Percentiles rank a stretch among this genome's conserved stretches.
These are phyloP conservation scores for Caloboletus inedulis DNA, from an alignment of 1,284 basidiomycete genomes.

Conservation along the genomic window DNA sequence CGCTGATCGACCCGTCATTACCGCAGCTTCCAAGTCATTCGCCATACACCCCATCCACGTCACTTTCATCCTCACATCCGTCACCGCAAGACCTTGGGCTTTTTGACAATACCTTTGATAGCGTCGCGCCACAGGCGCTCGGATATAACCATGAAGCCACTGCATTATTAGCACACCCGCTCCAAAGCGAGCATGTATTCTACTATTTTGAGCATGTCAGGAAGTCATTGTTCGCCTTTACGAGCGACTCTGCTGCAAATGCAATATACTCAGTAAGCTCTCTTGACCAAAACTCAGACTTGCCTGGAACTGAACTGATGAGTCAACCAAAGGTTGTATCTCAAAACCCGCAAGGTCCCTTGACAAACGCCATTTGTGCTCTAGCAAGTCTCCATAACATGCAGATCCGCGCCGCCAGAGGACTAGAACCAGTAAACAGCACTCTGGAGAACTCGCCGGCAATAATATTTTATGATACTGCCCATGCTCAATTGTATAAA, in stretches of 20 bases:
- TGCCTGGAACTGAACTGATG: slow-evolving; percentile 17
- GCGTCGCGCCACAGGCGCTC: slow-evolving; percentile 17
- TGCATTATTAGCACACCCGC: slow-evolving; percentile 37
- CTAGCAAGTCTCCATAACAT: slow-evolving; percentile 67
- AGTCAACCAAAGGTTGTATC: slow-evolving; percentile 50
- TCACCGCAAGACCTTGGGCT: slow-evolving; percentile 30
- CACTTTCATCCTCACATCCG: slow-evolving; percentile 32
- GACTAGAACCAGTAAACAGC: slow-evolving; percentile 51
- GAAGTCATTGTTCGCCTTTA: slow-evolving; percentile 56
- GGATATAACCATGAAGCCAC: slow-evolving; percentile 23
- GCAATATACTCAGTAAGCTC: slow-evolving; percentile 56
- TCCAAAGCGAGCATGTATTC: slow-evolving; percentile 53
- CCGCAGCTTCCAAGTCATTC: slow-evolving; percentile 33
- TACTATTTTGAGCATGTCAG: slow-evolving; percentile 69
- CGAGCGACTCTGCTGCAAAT: slow-evolving; percentile 53
- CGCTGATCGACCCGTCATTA: slow-evolving; percentile 26
- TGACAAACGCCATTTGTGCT: slow-evolving; percentile 71
- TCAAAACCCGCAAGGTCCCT: slow-evolving; percentile 62
- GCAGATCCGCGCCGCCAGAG: slow-evolving; percentile 57
- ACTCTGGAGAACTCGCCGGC: slow-evolving; percentile 57
- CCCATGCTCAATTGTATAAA: slow-evolving; percentile 45
- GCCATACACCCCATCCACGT: slow-evolving; percentile 34
- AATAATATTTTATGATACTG: slow-evolving; percentile 65
- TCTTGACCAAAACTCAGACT: neutral
- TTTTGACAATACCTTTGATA: slow-evolving; percentile 31